Evolutionary conservation across 306 rosid species (phyloP), one percentile per base, ranked within the genome.

Genomic region (Arachis stenosperma): DNA sequence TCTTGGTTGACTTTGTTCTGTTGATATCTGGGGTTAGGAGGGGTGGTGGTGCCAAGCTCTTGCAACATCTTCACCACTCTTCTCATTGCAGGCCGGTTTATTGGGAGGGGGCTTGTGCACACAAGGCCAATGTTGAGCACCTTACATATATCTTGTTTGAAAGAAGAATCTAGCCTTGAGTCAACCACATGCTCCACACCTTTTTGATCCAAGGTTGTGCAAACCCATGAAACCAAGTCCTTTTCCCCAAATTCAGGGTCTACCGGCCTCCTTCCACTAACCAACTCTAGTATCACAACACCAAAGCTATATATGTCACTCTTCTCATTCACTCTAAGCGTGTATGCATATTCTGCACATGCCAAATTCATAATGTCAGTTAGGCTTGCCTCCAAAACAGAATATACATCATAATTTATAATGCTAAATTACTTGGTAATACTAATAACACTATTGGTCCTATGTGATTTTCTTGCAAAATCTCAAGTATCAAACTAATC

Each of bases 221-320:
- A 90, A 3, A 84, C 92, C 97, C 98, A 93, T 81, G 85, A 90
- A 76, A 90, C 98, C 82, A 90, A 75, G 70, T 93, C 97, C 62
- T 93, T 93, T 55, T 93, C 98, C 52, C 98, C 98, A 5, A 89
- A 90, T 70, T 90, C 97, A 0, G 92, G 96, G 65, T 90, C 98
- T 36, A 89, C 53, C 0, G 98, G 97, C 50, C 71, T 86, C 56
- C 79, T 89, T 73, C 98, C 93, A 0, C 93, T 87, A 11, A 93
- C 90, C 81, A 90, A 68, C 77, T 93, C 98, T 6, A 93, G 96
- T 48, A 93, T 76, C 8, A 93, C 98, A 62, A 93, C 96, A 2
- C 98, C 98, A 29, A 90, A 93, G 67, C 98, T 93, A 84, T 93
- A 93, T 61, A 79, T 90, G 81, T 93, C 98, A 8, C 98, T 93